These are phyloP conservation scores for Ogataea zsoltii DNA, from an alignment of 805 yeast genomes.

Conservation along the genomic window DNA sequence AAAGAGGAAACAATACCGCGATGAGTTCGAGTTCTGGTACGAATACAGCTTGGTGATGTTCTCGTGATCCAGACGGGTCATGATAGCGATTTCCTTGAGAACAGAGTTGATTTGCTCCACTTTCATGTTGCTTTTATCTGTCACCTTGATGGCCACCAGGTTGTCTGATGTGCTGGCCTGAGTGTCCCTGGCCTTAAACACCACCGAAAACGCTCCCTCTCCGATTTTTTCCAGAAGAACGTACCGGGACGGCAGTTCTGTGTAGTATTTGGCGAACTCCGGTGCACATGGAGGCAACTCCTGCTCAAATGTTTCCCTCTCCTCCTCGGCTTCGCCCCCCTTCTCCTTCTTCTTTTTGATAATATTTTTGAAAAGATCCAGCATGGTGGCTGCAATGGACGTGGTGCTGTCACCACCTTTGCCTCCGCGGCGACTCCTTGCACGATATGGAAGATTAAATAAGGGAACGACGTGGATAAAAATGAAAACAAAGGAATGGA, in stretches of 20 bases:
- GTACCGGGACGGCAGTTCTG: constrained; percentile 32
- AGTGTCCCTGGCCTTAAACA: constrained; percentile 66
- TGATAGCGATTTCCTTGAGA: constrained; percentile 70
- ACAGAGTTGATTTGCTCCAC: constrained; percentile 55
- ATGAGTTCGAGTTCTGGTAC: constrained; percentile 48
- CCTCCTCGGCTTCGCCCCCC: neutral
- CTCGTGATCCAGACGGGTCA: constrained; percentile 62
- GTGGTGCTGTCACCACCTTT: neutral
- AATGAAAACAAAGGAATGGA: neutral
- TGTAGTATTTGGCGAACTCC: constrained; percentile 24
- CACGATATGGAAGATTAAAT: too few relatives aligned
- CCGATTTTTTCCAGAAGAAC: constrained; percentile 46
- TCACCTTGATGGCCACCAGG: constrained; percentile 72
- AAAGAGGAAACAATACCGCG: constrained; percentile 57
- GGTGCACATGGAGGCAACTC: constrained; percentile 4
- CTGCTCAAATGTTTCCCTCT: neutral
- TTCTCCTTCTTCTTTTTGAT: constrained; percentile 23
- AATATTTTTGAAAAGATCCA: constrained; percentile 32
- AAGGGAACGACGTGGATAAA: too few relatives aligned
- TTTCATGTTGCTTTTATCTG: constrained; percentile 59
- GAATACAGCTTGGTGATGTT: constrained; percentile 59
- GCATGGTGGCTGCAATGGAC: constrained; percentile 18
- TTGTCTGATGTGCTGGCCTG: constrained; percentile 30
- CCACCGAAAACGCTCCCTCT: constrained; percentile 90
- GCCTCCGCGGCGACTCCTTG: neutral